phyloP scores from a whole-genome alignment of 1,284 basidiomycete species.

The Marasmius oreades region DNA sequence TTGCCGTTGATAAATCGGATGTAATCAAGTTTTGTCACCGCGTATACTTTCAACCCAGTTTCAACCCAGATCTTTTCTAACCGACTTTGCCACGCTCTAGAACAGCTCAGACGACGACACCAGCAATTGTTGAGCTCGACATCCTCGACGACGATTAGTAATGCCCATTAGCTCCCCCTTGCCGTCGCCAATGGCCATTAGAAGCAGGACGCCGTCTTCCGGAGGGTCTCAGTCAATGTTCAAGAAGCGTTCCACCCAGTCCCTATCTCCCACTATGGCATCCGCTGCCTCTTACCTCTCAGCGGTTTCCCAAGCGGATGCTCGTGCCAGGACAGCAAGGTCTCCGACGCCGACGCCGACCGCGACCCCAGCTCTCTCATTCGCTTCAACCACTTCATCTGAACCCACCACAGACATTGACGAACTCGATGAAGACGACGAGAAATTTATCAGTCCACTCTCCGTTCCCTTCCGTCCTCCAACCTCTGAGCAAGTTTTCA shows the following conservation, averaged over 20 bases:
- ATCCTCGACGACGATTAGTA: not conserved
- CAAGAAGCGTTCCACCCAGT: slow-evolving; percentile 53
- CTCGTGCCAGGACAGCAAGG: slow-evolving; percentile 39
- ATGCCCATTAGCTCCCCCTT: slow-evolving; percentile 14
- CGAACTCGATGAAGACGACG: slow-evolving; percentile 45
- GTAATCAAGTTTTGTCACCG: too few species aligned
- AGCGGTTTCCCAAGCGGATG: slow-evolving; percentile 67
- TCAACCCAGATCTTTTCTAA: too few species aligned
- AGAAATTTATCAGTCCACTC: slow-evolving; percentile 48
- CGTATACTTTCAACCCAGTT: too few species aligned
- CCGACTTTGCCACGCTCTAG: too few species aligned
- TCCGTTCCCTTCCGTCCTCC: slow-evolving; percentile 58
- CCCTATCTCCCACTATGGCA: slow-evolving; percentile 40
- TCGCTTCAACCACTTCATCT: slow-evolving; percentile 63
- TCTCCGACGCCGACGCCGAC: slow-evolving; percentile 41
- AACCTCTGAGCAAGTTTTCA: slow-evolving; percentile 72
- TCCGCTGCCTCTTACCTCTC: slow-evolving; percentile 71
- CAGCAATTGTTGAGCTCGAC: not conserved
- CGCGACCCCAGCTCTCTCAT: slow-evolving; percentile 64
- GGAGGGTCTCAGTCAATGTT: slow-evolving; percentile 52
- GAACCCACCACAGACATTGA: slow-evolving; percentile 58
- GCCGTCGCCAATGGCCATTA: slow-evolving; percentile 18
- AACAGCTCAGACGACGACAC: not conserved
- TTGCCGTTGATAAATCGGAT: too few species aligned
- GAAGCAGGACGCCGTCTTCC: slow-evolving; percentile 30